phyloP scores from a whole-genome alignment of 1,139 yeast genomes.

The Debaryomyces fabryi region DNA sequence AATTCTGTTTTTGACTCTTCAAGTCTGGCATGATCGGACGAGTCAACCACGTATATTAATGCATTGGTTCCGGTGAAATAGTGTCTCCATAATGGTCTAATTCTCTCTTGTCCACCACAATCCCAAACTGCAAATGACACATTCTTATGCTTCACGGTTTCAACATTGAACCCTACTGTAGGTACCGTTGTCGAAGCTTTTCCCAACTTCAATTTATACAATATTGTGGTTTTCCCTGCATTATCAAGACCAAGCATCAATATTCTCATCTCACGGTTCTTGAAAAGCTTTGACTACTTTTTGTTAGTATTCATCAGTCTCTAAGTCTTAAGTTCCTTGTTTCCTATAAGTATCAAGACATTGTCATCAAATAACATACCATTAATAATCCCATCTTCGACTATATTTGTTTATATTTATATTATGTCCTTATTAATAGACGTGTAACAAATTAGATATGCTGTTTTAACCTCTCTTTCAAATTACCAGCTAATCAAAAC shows the following conservation, averaged over 20 bases:
- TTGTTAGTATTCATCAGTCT: slow-evolving; percentile 9
- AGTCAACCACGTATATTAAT: slow-evolving; percentile 88
- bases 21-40: slow-evolving; percentile 70
- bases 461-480: background rate
- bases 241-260: slow-evolving; percentile 91
- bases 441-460: background rate
- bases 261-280: slow-evolving; percentile 73
- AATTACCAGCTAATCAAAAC: background rate
- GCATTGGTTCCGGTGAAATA: slow-evolving; percentile 94
- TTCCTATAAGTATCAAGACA: background rate
- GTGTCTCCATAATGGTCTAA: slow-evolving; percentile 92
- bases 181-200: slow-evolving; percentile 84
- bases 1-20: slow-evolving; percentile 80
- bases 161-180: slow-evolving; percentile 93
- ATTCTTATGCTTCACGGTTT: slow-evolving; percentile 85
- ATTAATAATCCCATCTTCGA: slow-evolving; percentile 9
- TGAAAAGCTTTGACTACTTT: slow-evolving; percentile 46
- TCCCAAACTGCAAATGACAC: slow-evolving; percentile 95
- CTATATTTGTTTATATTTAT: background rate
- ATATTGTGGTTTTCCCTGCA: slow-evolving; percentile 86
- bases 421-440: background rate
- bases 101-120: slow-evolving; percentile 93
- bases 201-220: slow-evolving; percentile 73
- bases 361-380: slow-evolving; percentile 7
- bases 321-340: background rate